Conservation (phyloP, 2,329 filamentous ascomycete genomes). For the Ascochyta rabiei region DNA sequence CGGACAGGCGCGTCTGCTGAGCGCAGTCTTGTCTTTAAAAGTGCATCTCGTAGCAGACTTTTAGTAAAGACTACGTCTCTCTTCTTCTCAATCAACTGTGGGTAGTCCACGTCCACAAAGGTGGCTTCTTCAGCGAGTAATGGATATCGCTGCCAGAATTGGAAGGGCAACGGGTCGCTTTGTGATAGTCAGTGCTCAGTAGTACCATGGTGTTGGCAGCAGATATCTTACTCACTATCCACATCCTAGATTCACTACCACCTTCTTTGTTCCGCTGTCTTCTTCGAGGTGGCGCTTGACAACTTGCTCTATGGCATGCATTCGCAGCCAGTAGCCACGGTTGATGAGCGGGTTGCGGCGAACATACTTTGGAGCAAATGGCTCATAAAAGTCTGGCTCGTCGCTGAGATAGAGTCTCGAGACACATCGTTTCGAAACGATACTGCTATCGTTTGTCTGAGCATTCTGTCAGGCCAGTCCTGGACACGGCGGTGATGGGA, state of each 20-base stretch:
- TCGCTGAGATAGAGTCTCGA: slow-evolving; percentile 80
- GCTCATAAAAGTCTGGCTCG: slow-evolving; percentile 82
- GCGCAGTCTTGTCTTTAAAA: slow-evolving; percentile 37
- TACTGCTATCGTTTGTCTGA: slow-evolving; percentile 84
- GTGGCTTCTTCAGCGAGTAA: slow-evolving; percentile 62
- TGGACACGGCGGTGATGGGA: neutral
- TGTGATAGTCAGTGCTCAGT: slow-evolving; percentile 24
- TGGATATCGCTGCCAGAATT: slow-evolving; percentile 73
- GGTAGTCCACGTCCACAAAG: slow-evolving; percentile 89
- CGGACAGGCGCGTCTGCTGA: slow-evolving; percentile 36
- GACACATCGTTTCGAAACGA: slow-evolving; percentile 91
- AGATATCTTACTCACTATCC: slow-evolving; percentile 73
- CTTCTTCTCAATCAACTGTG: slow-evolving; percentile 78
- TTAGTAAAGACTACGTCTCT: slow-evolving; percentile 66
- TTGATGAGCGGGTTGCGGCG: slow-evolving; percentile 88
- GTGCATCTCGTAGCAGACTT: slow-evolving; percentile 51
- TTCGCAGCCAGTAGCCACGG: slow-evolving; percentile 83
- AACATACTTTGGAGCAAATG: slow-evolving; percentile 85
- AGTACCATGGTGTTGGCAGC: neutral
- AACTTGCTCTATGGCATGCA: slow-evolving; percentile 78
- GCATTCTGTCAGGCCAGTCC: slow-evolving; percentile 46
- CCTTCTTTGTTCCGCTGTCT: slow-evolving; percentile 64
- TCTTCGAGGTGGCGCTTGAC: slow-evolving; percentile 74
- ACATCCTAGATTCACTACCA: slow-evolving; percentile 85
- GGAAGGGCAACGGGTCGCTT: slow-evolving; percentile 87